Percentiles rank a stretch among this genome's conserved stretches.
phyloP scores from a whole-genome alignment of 2,329 filamentous ascomycete genomes.

The Thielaviopsis musarum region DNA sequence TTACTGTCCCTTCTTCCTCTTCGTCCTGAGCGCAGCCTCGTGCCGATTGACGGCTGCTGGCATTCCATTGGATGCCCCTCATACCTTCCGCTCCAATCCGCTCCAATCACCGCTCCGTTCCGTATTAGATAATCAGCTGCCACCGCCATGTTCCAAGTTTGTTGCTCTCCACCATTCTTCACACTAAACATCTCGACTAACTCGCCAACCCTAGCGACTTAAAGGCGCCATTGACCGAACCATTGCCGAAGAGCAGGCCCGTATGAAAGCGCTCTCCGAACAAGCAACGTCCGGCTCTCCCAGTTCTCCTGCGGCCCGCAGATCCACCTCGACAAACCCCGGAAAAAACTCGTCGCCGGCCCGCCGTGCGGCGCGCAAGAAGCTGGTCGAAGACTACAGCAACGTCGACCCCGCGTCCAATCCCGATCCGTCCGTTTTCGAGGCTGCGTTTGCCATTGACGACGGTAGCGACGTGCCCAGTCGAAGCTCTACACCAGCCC shows the following conservation, averaged over 20 bases:
- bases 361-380: conserved; percentile 23
- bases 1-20: not conserved
- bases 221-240: conserved; percentile 72
- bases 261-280: conserved; percentile 41
- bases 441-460: conserved; percentile 71
- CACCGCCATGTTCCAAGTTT: conserved; percentile 20
- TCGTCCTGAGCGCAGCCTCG: not conserved
- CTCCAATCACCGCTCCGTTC: not conserved
- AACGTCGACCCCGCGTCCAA: conserved; percentile 28
- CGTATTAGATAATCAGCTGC: not conserved
- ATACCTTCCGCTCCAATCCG: conserved; percentile 10
- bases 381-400: conserved; percentile 15
- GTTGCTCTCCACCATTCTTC: conserved; percentile 9
- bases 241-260: conserved; percentile 82
- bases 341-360: conserved; percentile 6
- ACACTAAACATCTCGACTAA: not conserved
- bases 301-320: conserved; percentile 25
- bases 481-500: conserved; percentile 27
- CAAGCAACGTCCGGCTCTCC: conserved; percentile 24
- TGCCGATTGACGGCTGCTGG: not conserved
- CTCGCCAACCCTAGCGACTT: conserved; percentile 41
- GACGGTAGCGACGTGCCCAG: conserved; percentile 45
- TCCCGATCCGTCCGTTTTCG: conserved; percentile 76
- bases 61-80: conserved; percentile 12
- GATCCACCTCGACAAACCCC: conserved; percentile 16